phyloP scores from a whole-genome alignment of 1,139 yeast species.

The Candida dubliniensis region DNA sequence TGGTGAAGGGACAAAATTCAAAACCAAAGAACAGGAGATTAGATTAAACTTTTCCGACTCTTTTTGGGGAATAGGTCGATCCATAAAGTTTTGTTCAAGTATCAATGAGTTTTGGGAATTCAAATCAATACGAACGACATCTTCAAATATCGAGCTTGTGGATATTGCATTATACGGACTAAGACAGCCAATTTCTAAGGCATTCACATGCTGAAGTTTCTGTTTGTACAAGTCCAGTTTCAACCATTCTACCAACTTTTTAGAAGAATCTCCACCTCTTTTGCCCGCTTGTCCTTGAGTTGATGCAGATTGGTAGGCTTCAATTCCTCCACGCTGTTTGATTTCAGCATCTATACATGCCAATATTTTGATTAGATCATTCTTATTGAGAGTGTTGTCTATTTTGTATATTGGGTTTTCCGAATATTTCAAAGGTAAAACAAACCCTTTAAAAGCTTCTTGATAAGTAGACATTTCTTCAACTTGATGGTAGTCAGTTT shows the following conservation, averaged over 20 bases:
- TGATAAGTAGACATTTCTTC: slow-evolving; percentile 10
- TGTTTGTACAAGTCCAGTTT: slow-evolving; percentile 16
- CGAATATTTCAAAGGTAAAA: slow-evolving; percentile 11
- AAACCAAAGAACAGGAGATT: slow-evolving; percentile 80
- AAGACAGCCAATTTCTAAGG: slow-evolving; percentile 83
- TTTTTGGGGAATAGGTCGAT: slow-evolving; percentile 57
- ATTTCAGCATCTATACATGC: slow-evolving; percentile 64
- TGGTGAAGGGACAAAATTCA: slow-evolving; percentile 83
- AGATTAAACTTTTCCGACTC: slow-evolving; percentile 54
- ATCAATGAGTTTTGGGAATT: slow-evolving; percentile 77
- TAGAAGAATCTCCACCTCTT: slow-evolving; percentile 92
- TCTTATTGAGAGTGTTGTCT: slow-evolving; percentile 18
- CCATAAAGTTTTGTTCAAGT: slow-evolving; percentile 79
- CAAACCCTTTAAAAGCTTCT: slow-evolving; percentile 6
- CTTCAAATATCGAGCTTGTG: slow-evolving; percentile 46
- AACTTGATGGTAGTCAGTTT: slow-evolving; percentile 24
- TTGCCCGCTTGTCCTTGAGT: slow-evolving; percentile 73
- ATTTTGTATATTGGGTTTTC: slow-evolving; percentile 21
- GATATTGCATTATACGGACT: slow-evolving; percentile 71
- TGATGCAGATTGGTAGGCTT: slow-evolving; percentile 83
- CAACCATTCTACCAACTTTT: slow-evolving; percentile 70
- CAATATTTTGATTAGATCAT: slow-evolving; percentile 28
- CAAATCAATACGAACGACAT: slow-evolving; percentile 69
- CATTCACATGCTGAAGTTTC: slow-evolving; percentile 25
- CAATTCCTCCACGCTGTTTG: slow-evolving; percentile 63